Percentiles rank a stretch among this genome's conserved stretches.
Evolutionary conservation across 2,329 filamentous ascomycete genomes (phyloP).

Genomic region (Kalmusia sp.): DNA sequence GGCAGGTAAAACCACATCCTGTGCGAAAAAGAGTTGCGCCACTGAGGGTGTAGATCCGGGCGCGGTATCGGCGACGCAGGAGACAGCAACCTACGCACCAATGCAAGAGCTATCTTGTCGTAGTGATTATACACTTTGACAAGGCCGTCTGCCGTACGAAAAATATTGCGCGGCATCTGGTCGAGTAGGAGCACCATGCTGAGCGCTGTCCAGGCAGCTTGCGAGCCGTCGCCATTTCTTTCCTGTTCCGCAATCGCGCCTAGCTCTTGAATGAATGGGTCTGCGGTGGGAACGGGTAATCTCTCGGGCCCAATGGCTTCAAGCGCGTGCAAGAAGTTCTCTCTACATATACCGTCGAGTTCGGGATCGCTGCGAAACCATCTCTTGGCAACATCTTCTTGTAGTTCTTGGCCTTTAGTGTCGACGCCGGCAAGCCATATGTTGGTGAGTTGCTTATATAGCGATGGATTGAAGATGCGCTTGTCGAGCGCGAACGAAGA

Average conservation of each 20-base stretch:
- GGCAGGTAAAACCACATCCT: conserved; percentile 67
- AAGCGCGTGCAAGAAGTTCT: conserved; percentile 44
- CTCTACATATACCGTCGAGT: conserved; percentile 47
- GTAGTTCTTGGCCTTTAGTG: conserved; percentile 28
- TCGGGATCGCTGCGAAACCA: conserved; percentile 47
- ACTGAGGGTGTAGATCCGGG: conserved; percentile 38
- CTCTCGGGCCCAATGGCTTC: conserved; percentile 46
- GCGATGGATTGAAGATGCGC: conserved; percentile 47
- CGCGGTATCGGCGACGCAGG: conserved; percentile 23
- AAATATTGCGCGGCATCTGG: conserved; percentile 69
- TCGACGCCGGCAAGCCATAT: conserved; percentile 50
- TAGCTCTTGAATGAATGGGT: conserved; percentile 48
- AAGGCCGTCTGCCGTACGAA: conserved; percentile 55
- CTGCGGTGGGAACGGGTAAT: conserved; percentile 37
- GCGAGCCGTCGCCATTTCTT: conserved; percentile 25
- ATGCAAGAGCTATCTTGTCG: conserved; percentile 60
- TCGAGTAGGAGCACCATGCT: conserved; percentile 66
- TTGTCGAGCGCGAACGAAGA: conserved; percentile 47
- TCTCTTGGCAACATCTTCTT: conserved; percentile 31
- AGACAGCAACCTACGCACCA: conserved; percentile 51
- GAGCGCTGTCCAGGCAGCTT: conserved; percentile 50
- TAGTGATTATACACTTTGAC: conserved; percentile 62
- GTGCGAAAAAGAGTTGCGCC: conserved; percentile 43
- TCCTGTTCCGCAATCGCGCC: conserved; percentile 18
- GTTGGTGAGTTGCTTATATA: conserved; percentile 46